Base-by-base conservation (phyloP, 805 yeast species). In the Pichia membranifaciens region DNA sequence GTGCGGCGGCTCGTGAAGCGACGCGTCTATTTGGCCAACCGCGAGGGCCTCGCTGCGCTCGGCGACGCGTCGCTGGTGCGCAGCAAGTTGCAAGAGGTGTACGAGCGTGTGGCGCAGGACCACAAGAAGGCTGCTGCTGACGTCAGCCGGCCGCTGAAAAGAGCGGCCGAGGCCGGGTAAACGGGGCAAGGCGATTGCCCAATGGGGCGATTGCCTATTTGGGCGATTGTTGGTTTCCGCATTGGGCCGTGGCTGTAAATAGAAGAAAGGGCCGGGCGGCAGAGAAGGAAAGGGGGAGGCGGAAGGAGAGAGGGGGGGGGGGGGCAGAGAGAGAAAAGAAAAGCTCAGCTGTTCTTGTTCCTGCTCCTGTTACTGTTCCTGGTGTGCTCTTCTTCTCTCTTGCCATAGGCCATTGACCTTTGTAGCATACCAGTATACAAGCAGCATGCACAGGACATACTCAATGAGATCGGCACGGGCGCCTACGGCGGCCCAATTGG, bases 401-500 rank as follows among this genome's bases (percentile, higher is more conserved):
- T 25, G 29, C 29, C 10, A 8, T 25, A 25, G n/a, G 7, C 29
- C 10, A 10, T 25, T 8, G 7, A 25, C 29, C 10, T 8, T 10
- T 8, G 7, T 8, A 25, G 10, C 7, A 10, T 25, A 25, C 29
- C 7, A 25, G 29, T 25, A 25, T 8, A 10, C 29, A 25, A 69
- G 43, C 36, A 33, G 8, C 55, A 93, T 93, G 99, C 97, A 91
- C 78, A 86, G 97, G 83, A 91, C 99, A 43, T 93, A 93, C 73
- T 91, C 99, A 32, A 77, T 91, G 71, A 89, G 99, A 80, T 82
- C 89, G 60, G 69, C 84, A 48, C 86, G 96, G 71, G 98, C 97
- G 35, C 99, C 99, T 53, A 90, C 99, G 49, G 98, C 98, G 51
- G 80, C 96, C 56, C 96, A 91, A 72, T 71, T 91, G 70, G 97